These are phyloP conservation scores for Globisporangium alternatum DNA, from an alignment of 352 stramenopile genomes.

Conservation along the genomic window DNA sequence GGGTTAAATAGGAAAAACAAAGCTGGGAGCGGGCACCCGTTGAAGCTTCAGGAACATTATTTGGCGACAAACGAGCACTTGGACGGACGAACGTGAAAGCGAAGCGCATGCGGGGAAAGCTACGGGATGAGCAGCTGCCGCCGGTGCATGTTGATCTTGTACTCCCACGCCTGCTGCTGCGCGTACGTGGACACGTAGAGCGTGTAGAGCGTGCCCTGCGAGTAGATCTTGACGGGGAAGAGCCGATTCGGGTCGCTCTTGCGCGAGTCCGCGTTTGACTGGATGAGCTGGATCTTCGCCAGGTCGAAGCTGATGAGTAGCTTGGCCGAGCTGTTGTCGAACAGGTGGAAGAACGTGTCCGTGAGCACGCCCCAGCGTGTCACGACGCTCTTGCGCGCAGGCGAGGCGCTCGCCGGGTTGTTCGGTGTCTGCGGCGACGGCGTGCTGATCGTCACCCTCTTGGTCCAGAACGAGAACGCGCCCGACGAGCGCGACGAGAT, in stretches of 20 bases:
- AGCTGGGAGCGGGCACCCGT: background rate
- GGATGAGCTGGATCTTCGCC: slow-evolving; percentile 76
- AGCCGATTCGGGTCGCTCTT: slow-evolving; percentile 55
- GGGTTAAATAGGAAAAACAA: slow-evolving; percentile 20
- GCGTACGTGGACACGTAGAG: slow-evolving; percentile 73
- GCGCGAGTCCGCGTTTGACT: slow-evolving; percentile 33
- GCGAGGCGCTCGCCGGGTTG: slow-evolving; percentile 42
- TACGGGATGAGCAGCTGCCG: slow-evolving; percentile 75
- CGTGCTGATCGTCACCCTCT: slow-evolving; percentile 36
- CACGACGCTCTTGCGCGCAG: slow-evolving; percentile 52
- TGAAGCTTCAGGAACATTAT: slow-evolving; percentile 4
- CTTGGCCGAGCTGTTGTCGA: slow-evolving; percentile 74
- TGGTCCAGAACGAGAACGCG: slow-evolving; percentile 67
- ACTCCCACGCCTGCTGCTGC: slow-evolving; percentile 79
- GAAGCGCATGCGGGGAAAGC: background rate
- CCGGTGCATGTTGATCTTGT: slow-evolving; percentile 73
- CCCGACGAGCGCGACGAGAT: slow-evolving; percentile 35
- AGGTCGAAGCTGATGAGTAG: slow-evolving; percentile 67
- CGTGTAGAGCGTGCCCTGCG: slow-evolving; percentile 61
- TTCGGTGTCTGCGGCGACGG: slow-evolving; percentile 42
- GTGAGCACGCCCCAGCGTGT: slow-evolving; percentile 78
- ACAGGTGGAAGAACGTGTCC: slow-evolving; percentile 76
- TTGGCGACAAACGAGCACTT: background rate
- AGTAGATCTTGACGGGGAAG: slow-evolving; percentile 75
- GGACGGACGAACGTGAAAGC: background rate